Evolutionary conservation across 345 rosid species (phyloP).

Genomic region (Moricandia moricandioides): DNA sequence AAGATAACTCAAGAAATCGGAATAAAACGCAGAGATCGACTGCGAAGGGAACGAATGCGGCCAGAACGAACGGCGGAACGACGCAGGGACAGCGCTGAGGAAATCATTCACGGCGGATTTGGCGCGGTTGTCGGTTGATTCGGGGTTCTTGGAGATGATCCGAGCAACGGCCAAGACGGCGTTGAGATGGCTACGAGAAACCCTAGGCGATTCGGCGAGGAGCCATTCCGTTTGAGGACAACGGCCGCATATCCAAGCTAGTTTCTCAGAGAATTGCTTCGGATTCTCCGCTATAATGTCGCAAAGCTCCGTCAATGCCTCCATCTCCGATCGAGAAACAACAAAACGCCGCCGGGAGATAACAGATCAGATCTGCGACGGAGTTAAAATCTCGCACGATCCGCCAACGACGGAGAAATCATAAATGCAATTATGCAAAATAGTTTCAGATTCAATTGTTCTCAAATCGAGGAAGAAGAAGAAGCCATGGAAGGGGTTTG

Average conservation of each 20-base stretch:
- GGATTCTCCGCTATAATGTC: slow-evolving; percentile 79
- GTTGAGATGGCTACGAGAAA: slow-evolving; percentile 82
- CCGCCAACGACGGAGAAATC: slow-evolving; percentile 8
- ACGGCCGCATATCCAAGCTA: slow-evolving; percentile 86
- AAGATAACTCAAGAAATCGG: slow-evolving; percentile 64
- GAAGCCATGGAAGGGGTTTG: slow-evolving; percentile 28
- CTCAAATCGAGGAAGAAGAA: slow-evolving; percentile 15
- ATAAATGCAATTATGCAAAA: not conserved
- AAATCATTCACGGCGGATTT: slow-evolving; percentile 62
- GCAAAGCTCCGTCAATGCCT: slow-evolving; percentile 79
- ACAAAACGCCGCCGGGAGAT: not conserved
- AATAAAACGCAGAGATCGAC: slow-evolving; percentile 56
- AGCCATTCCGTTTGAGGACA: slow-evolving; percentile 78
- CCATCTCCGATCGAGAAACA: slow-evolving; percentile 46
- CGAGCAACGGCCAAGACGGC: slow-evolving; percentile 78
- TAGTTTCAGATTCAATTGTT: not conserved
- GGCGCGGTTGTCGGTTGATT: slow-evolving; percentile 51
- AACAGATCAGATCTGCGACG: slow-evolving; percentile 32
- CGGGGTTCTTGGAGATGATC: slow-evolving; percentile 62
- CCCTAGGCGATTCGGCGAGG: slow-evolving; percentile 65
- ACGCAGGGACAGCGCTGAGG: slow-evolving; percentile 62
- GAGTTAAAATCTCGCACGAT: slow-evolving; percentile 28
- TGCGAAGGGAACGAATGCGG: slow-evolving; percentile 67
- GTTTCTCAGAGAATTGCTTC: slow-evolving; percentile 70
- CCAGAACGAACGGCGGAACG: slow-evolving; percentile 80